A percentile compares a stretch with the other conserved stretches of the same genome.
phyloP scores from a whole-genome alignment of 768 basidiomycete species.

The Zangia roseola region DNA sequence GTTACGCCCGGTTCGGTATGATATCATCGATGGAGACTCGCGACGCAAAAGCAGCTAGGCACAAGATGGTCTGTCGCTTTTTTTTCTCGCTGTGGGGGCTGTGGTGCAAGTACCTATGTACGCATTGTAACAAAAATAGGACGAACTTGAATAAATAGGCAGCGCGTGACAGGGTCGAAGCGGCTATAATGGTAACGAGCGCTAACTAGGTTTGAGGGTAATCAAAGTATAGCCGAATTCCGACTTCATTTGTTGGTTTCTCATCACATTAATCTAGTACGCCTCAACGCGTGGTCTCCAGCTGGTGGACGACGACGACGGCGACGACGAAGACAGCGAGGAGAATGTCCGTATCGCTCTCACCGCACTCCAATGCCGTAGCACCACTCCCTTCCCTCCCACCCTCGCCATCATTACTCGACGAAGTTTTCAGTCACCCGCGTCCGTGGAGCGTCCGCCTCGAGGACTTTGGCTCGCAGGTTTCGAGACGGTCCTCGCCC shows the following conservation, averaged over 20 bases:
- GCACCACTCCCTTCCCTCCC: constrained; percentile 33
- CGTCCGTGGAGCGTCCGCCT: constrained; percentile 34
- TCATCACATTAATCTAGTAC: neutral
- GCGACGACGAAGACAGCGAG: constrained; percentile 15
- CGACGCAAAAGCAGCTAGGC: too few species aligned
- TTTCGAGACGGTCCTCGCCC: constrained; percentile 21
- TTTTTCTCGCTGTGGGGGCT: too few species aligned
- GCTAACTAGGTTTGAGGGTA: constrained; percentile 20
- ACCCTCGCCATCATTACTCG: constrained; percentile 37
- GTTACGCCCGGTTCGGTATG: too few species aligned
- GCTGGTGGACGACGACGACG: constrained; percentile 10
- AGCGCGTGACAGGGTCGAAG: too few species aligned
- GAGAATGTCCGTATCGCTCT: constrained; percentile 18
- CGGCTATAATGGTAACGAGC: constrained; percentile 38
- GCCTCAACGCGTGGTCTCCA: neutral
- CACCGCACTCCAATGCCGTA: constrained; percentile 8
- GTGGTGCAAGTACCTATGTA: too few species aligned
- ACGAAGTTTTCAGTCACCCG: constrained; percentile 45
- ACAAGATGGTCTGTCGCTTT: too few species aligned
- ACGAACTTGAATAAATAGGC: too few species aligned
- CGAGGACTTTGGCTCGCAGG: constrained; percentile 19
- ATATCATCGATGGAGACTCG: too few species aligned
- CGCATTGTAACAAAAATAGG: too few species aligned
- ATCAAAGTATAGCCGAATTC: constrained; percentile 12
- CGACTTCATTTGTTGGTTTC: constrained; percentile 1